These are phyloP conservation scores for Lachancea meyersii DNA, from an alignment of 805 yeast species.

Conservation along the genomic window DNA sequence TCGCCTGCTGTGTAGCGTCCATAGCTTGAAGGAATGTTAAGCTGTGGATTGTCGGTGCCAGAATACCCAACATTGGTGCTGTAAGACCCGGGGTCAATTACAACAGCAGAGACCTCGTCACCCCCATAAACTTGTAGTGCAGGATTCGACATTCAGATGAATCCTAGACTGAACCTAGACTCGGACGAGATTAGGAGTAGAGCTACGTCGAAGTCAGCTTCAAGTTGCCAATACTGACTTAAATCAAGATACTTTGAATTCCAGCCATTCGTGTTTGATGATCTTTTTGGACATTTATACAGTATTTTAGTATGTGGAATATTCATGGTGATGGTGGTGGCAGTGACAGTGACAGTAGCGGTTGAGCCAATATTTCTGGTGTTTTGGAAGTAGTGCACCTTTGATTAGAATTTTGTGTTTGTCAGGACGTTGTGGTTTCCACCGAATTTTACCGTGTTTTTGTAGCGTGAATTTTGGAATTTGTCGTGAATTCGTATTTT, in stretches of 20 bases:
- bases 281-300: slow-evolving; percentile 2
- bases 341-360: too few species aligned
- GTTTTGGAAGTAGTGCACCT: too few species aligned
- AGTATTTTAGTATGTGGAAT: slow-evolving; percentile 1
- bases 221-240: background rate
- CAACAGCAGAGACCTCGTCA: slow-evolving; percentile 84
- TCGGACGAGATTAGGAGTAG: background rate
- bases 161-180: background rate
- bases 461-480: too few species aligned
- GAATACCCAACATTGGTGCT: slow-evolving; percentile 84
- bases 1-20: slow-evolving; percentile 32
- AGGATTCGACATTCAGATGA: slow-evolving; percentile 29
- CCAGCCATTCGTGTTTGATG: background rate
- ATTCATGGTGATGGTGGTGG: slow-evolving; percentile 1
- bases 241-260: background rate
- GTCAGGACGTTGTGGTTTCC: too few species aligned
- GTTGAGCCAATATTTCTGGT: too few species aligned
- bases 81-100: slow-evolving; percentile 84
- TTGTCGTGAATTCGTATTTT: too few species aligned
- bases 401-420: too few species aligned
- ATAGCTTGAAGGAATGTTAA: slow-evolving; percentile 66
- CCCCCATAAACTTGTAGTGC: slow-evolving; percentile 51
- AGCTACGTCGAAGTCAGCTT: background rate
- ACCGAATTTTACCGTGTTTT: too few species aligned
- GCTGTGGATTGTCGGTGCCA: slow-evolving; percentile 83